Evolutionary conservation across 1,139 yeast species (phyloP), one percentile per base, ranked within the genome.

Genomic region (Pichia sp.): DNA sequence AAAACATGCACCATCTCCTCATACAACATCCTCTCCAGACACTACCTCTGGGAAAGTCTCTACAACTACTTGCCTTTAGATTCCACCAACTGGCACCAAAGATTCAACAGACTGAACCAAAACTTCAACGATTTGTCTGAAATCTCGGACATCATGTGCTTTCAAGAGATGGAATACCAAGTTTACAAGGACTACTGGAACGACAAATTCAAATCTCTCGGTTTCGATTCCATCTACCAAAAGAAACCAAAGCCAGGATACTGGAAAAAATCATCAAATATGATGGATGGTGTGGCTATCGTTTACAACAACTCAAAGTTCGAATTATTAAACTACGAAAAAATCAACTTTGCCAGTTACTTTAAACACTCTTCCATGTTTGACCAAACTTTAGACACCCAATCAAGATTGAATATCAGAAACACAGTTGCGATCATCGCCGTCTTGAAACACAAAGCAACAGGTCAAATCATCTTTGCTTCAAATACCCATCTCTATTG

Each of bases 401-500:
- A 56, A 14, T 61, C 63, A 24, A 59, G 76, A 27, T 66, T 75
- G n/a, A 53, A 74, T 28, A 64, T 67, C n/a, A 66, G 82, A 54
- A 80, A 80, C 56, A 82, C 82, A 21, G 84, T 80, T 7, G 82
- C 79, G 1, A 52, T 79, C 10, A 63, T 79, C 21, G 67, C 75
- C 4, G 72, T 74, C 21, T 58, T 79, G 24, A 61, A 65, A 48
- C 84, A 80, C 57, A 67, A 62, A 45, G 52, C 50, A 2, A 68
- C 77, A 0, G 62, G 66, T 15, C 67, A 71, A 37, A 54, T 61
- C 3, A 59, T 79, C 7, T 75, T 75, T 43, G 70, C 78, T 1
- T 66, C 80, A 15, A 80, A 79, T 53, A 79, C 85, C 1, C 85
- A 80, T 60, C 63, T 80, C n/a, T 80, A 80, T 58, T 80, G 85